These are phyloP conservation scores for Epichloe hybrida DNA, from an alignment of 2,329 filamentous ascomycete species.

Conservation along the genomic window DNA sequence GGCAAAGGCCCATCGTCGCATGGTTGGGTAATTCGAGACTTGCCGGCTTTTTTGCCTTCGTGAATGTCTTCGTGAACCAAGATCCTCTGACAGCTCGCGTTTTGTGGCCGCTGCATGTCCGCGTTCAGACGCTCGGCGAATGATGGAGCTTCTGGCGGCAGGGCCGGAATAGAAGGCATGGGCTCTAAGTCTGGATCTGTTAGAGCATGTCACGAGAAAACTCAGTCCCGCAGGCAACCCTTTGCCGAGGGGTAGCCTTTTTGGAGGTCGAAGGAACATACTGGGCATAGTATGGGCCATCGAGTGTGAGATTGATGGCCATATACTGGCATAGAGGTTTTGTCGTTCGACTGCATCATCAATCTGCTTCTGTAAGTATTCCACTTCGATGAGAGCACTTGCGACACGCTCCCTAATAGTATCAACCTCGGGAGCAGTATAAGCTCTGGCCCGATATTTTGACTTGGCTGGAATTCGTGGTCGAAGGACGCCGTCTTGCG, in stretches of 20 bases:
- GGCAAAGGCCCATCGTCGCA: slow-evolving; percentile 27
- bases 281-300: slow-evolving; percentile 18
- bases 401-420: slow-evolving; percentile 41
- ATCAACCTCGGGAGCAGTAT: slow-evolving; percentile 34
- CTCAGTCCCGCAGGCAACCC: background rate
- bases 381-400: slow-evolving; percentile 43
- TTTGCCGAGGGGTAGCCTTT: background rate
- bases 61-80: slow-evolving; percentile 5
- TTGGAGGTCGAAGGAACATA: slow-evolving; percentile 9
- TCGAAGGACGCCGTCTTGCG: slow-evolving; percentile 12
- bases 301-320: slow-evolving; percentile 38
- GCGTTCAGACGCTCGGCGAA: slow-evolving; percentile 42
- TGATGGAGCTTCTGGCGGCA: slow-evolving; percentile 43
- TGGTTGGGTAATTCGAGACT: too few relatives aligned
- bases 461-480: slow-evolving; percentile 31
- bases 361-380: slow-evolving; percentile 44
- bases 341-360: slow-evolving; percentile 47
- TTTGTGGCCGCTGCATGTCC: slow-evolving; percentile 26
- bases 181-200: slow-evolving; percentile 28
- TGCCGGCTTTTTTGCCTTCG: background rate
- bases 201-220: background rate
- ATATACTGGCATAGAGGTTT: slow-evolving; percentile 40
- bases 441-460: slow-evolving; percentile 24
- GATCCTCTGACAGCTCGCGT: slow-evolving; percentile 14
- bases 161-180: slow-evolving; percentile 42